Base-by-base conservation (phyloP, 331 rosid species). In the Cydonia oblonga region DNA sequence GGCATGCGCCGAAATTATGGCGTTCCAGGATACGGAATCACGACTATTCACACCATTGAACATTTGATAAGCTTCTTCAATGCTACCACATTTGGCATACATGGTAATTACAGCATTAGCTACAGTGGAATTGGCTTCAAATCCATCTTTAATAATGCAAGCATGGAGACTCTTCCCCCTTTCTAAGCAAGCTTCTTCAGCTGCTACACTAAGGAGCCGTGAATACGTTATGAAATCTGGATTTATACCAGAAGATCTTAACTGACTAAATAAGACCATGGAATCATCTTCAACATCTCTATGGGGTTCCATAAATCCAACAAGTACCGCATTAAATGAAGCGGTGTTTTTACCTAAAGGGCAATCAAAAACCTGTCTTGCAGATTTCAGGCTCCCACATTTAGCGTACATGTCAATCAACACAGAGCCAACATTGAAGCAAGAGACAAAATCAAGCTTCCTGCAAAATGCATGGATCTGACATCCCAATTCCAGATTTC, bases 81-180 rank as follows among this genome's bases (percentile, higher is more conserved):
- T 68, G 68, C 69, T 65, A 61, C 90, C 88, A 72, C 86, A 86
- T 81, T 80, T 81, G 51, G 80, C 85, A 78, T 82, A 84, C 90
- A 81, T 82, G 52, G 85, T 82, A 72, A 80, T 63, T 61, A 72
- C 22, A 69, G 88, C 86, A 78, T 84, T 84, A 60, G 79, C 68
- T 69, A 82, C 85, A 22, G 64, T 67, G 53, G 65, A 66, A 60
- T 81, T 71, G 53, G 79, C 66, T 56, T 84, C 88, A 61, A 77
- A 66, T 66, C 84, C 84, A 30, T 52, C 74, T 66, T 84, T 84
- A 58, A 82, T 77, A 32, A 81, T 16, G 69, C 75, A 77, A 65
- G 82, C 78, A 78, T 82, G 86, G 66, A 84, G 84, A 75, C 77
- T 80, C 81, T 80, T 80, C 46, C 90, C 90, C 46, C 66, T 76